A percentile compares a stretch with the other conserved stretches of the same genome.
These are phyloP conservation scores for Ramalina peruviana DNA, from an alignment of 495 filamentous ascomycete genomes.

Conservation along the genomic window DNA sequence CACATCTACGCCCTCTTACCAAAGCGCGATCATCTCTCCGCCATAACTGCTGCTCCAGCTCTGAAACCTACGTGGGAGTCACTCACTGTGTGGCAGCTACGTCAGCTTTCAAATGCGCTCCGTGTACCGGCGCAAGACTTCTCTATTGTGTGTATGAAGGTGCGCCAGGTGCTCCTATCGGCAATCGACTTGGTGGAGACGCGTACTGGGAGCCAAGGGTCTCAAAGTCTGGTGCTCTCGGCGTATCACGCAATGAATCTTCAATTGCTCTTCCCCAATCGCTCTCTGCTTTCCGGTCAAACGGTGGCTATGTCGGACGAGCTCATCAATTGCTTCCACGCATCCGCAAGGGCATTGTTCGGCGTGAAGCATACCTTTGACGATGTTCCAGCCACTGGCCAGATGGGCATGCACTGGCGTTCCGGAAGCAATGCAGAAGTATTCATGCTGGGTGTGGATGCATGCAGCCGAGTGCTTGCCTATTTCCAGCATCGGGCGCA, in stretches of 20 bases:
- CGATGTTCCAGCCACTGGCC: neutral
- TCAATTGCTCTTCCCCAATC: conserved; percentile 14
- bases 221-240: conserved; percentile 6
- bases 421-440: conserved; percentile 6
- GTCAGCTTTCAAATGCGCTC: conserved; percentile 1
- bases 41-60: conserved; percentile 1
- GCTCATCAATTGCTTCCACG: conserved; percentile 7
- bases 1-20: conserved; percentile 8
- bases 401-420: conserved; percentile 2
- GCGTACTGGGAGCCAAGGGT: conserved; percentile 1
- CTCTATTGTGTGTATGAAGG: conserved; percentile 6
- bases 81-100: conserved; percentile 5
- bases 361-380: conserved; percentile 5
- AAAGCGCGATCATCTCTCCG: neutral
- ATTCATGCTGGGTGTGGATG: conserved; percentile 14
- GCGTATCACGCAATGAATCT: conserved; percentile 16
- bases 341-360: conserved; percentile 5
- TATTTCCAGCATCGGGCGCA: conserved; percentile 6
- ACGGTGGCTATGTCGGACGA: conserved; percentile 2
- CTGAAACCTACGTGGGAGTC: conserved; percentile 4
- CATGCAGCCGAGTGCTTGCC: conserved; percentile 12
- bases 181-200: conserved; percentile 7
- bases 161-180: conserved; percentile 7
- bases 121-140: conserved; percentile 4
- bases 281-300: neutral